Evolutionary conservation across 768 basidiomycete genomes (phyloP), one percentile per base, ranked within the genome.

Genomic region (Strobilomyces confusus): DNA sequence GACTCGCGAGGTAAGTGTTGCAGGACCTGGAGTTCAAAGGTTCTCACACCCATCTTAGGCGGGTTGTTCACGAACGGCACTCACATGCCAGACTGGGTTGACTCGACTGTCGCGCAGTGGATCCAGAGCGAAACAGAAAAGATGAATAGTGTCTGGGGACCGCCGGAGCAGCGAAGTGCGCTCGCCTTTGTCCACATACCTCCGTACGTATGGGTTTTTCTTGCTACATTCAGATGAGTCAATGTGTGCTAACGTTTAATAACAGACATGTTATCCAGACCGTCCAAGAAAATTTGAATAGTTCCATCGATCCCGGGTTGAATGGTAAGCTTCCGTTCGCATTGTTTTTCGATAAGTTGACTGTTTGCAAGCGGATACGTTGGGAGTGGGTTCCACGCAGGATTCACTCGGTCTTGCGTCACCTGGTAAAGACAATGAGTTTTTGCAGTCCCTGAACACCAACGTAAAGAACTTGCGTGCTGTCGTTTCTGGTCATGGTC

Each of bases 141-240:
- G 5, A 87, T 87, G 85, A 71, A 85, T 46, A 56, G 53, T 4
- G 74, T 71, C 2, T 87, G 87, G 86, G 84, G 84, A 15, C 75
- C 79, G 4, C 65, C 76, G 0, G 74, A 77, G 17, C 67, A 62
- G 2, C 69, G 85, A 42, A 81, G 78, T 38, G 80, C 84, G 3
- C 60, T 89, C 7, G 87, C 80, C 0, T 89, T 88, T 60, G 84
- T 88, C 32, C 87, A 89, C 62, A 88, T 89, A 49, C 87, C 86
- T 25, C 84, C 85, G 83, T 85, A 60, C 30, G 82, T 8, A 26
- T 26, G 26, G 26, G 26, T 8, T 26, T 26, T 69, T 26, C 53
- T 12, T 41, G n/a, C 11, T 8, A 12, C 37, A n/a, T 46, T 12
- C 19, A 26, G n/a, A 25, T n/a, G n/a, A 9, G 22, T 25, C 11